These are phyloP conservation scores for Nakazawaea laoshanensis DNA, from an alignment of 805 yeast genomes.

Conservation along the genomic window DNA sequence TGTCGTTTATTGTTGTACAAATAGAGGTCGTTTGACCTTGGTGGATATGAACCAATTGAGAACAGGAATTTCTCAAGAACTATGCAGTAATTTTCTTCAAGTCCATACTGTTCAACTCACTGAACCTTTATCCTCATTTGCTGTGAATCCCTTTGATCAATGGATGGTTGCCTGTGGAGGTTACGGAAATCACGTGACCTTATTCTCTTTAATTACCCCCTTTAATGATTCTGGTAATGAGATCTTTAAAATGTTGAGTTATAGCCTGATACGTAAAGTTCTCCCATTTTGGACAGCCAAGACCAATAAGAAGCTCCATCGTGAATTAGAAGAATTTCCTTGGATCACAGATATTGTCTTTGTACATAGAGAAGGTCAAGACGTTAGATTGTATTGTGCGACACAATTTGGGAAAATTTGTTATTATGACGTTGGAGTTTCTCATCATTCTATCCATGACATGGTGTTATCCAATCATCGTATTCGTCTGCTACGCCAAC, in stretches of 20 bases:
- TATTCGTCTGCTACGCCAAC: conserved; percentile 11
- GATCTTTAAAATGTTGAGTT: conserved; percentile 8
- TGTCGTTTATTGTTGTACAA: conserved; percentile 9
- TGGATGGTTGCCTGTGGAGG: conserved; percentile 12
- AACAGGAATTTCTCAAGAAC: neutral
- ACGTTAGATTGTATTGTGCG: conserved; percentile 11
- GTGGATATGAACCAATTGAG: conserved; percentile 2
- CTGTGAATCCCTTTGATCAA: conserved; percentile 7
- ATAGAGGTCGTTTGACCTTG: conserved; percentile 7
- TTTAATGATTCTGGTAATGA: conserved; percentile 6
- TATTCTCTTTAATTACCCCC: conserved; percentile 9
- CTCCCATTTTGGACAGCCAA: conserved; percentile 17
- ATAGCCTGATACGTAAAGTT: conserved; percentile 11
- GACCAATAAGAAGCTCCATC: conserved; percentile 3
- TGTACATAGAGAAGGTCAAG: conserved; percentile 7
- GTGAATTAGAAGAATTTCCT: conserved; percentile 15
- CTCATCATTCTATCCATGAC: conserved; percentile 15
- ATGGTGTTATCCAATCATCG: conserved; percentile 19
- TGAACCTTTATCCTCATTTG: conserved; percentile 11
- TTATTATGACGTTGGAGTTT: conserved; percentile 16
- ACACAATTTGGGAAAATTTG: conserved; percentile 19
- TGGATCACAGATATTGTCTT: conserved; percentile 20
- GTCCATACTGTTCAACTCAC: conserved; percentile 5
- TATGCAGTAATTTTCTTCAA: neutral
- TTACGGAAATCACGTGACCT: conserved; percentile 9